Evolutionary conservation across 2,329 filamentous ascomycete genomes (phyloP), one percentile per base, ranked within the genome.

Genomic region (Tolypocladium tundrense): DNA sequence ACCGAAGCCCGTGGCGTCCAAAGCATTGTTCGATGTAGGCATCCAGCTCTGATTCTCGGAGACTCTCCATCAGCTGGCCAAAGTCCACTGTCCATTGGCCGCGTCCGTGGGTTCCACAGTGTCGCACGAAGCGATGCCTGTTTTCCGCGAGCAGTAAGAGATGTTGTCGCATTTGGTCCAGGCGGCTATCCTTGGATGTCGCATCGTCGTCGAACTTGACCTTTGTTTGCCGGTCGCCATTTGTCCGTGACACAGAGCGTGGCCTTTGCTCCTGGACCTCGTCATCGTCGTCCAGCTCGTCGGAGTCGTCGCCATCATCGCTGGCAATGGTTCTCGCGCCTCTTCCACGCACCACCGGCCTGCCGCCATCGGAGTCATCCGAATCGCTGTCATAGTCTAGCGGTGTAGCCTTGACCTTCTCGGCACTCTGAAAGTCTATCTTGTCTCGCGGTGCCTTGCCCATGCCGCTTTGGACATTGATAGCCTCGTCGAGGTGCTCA

Each of bases 1-100:
- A 78, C 10, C 93, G 88, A 21, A 93, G 81, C 1, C 91, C 91
- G 53, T 88, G 79, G 9, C 83, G 82, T 9, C 91, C 91, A 64
- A 90, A 91, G 2, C 85, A 84, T 56, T 90, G 84, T 61, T 88
- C 83, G 58, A 97, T 87, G 48, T 91, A 87, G 16, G 86, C 85
- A 70, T 97, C 91, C 37, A 97, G 77, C 69, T 97, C 91, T 7
- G 82, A 75, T 66, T 92, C 87, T 51, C 88, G 86, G 40, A 97
- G 76, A 55, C 81, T 80, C 50, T 84, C 79, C 55, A 90, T 79
- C 4, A 97, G 78, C 10, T 82, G 79, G n/a, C 83, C 79, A 68
- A 94, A 96, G 66, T 96, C 87, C 6, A 97, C 84, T 0, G 85
- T 87, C 90, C 91, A 99, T 66, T 89, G 85, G 39, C 87, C 86